Base-by-base conservation (phyloP, 2,329 filamentous ascomycete species). In the Colletotrichum australisinense region DNA sequence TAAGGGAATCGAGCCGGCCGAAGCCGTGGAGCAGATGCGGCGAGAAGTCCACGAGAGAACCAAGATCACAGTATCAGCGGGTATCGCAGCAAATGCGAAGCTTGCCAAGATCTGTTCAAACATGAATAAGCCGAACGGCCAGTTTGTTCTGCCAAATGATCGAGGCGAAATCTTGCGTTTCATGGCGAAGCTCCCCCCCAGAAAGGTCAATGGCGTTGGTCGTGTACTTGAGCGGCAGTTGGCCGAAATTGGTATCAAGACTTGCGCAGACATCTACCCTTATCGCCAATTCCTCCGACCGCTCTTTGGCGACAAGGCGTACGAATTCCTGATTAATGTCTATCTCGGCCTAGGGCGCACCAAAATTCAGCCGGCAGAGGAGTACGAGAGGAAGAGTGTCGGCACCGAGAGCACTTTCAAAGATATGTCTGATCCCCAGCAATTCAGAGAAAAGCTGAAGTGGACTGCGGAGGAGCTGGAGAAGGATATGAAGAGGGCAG, bases 81-180 rank as follows among this genome's bases (percentile, higher is more conserved):
- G 97, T 0, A 98, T 99, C 73, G 96, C 95, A 1, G 93, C 95
- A 1, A 99, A 99, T 81, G 93, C 95, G 0, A 96, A 95, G 79
- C 87, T 99, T 16, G 96, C 97, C 35, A 99, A 99, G 83, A 98
- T 99, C 38, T 95, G 93, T 78, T 97, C 95, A 22, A 98, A 99
- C 80, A 91, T 93, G 81, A 98, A 98, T 83, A 99, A 99, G 80
- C 97, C 97, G 0, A 97, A 99, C 77, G 97, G 97, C 0, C 97
- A 98, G 79, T 98, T 93, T 77, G 84, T 90, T 11, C 85, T 98
- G 1, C 88, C 93, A 0, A 93, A 88, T 65, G 92, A 97, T 53
- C 89, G 95, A 11, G 84, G 85, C 30, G 88, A 90, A 1, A 95
- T 99, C 73, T 91, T 98, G 89, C 84, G 88, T 0, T 98, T 98